A percentile compares a stretch with the other conserved stretches of the same genome.
phyloP scores from a whole-genome alignment of 2,329 filamentous ascomycete genomes.

The Colletotrichum noveboracense region DNA sequence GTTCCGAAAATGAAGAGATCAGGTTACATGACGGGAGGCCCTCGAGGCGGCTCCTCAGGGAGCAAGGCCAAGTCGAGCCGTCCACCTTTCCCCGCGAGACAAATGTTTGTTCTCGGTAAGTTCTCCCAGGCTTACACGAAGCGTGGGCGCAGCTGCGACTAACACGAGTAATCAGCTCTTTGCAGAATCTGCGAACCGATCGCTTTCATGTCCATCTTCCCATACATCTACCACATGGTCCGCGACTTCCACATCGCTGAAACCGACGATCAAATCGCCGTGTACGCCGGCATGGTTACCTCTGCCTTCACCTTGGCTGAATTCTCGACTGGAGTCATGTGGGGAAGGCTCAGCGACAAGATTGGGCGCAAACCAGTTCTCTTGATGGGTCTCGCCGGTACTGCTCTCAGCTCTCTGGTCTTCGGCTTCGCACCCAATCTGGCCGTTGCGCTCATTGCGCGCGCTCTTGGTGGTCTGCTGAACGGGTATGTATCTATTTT shows the following conservation, averaged over 20 bases:
- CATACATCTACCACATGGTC: constrained; percentile 98
- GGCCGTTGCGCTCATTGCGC: constrained; percentile 81
- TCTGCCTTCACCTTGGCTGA: constrained; percentile 96
- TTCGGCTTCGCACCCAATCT: constrained; percentile 91
- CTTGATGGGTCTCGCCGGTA: constrained; percentile 86
- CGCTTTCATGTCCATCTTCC: constrained; percentile 99
- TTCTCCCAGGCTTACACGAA: constrained; percentile 1
- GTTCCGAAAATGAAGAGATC: constrained; percentile 18
- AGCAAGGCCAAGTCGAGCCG: background rate
- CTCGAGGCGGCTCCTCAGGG: background rate
- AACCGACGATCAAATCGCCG: constrained; percentile 79
- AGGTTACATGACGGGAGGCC: constrained; percentile 21
- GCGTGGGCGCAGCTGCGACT: background rate
- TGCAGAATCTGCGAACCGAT: constrained; percentile 98
- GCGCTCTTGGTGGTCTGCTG: constrained; percentile 86
- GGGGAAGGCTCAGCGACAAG: constrained; percentile 90
- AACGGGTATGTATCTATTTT: constrained; percentile 74
- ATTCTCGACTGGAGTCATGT: constrained; percentile 89
- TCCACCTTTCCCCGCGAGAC: constrained; percentile 43
- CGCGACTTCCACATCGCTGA: constrained; percentile 86
- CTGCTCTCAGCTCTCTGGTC: constrained; percentile 87
- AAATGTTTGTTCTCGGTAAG: constrained; percentile 58
- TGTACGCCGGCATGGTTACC: constrained; percentile 95
- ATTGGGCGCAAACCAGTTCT: constrained; percentile 93
- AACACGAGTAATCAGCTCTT: constrained; percentile 62